Evolutionary conservation across 129 eudicot species (phyloP).

Genomic region (Cynara cardunculus): DNA sequence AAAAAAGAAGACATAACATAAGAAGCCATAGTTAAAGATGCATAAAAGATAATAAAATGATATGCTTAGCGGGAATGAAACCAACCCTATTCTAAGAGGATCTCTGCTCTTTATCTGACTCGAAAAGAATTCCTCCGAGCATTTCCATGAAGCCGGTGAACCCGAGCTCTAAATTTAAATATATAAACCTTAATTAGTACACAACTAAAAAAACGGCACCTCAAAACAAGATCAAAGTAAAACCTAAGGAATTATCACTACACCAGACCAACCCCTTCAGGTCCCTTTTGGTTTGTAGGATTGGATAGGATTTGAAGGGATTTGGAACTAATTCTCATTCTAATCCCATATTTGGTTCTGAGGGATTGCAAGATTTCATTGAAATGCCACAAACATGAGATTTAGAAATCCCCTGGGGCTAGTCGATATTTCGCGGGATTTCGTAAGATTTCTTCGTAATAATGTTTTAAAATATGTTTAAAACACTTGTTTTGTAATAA

Average conservation of each 20-base stretch:
- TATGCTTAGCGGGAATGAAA: not conserved
- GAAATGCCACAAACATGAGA: no score
- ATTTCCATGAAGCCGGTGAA: slow-evolving; percentile 98
- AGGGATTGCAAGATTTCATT: no score
- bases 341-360: no score
- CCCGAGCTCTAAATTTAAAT: slow-evolving; percentile 47
- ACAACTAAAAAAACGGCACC: not conserved
- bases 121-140: slow-evolving; percentile 91
- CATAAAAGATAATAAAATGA: not conserved
- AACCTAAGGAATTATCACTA: not conserved
- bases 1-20: not conserved
- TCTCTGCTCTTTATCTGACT: slow-evolving; percentile 80
- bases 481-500: no score
- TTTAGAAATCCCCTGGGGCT: no score
- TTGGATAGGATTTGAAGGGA: no score
- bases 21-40: not conserved
- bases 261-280: not conserved
- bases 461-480: no score
- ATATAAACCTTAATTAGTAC: slow-evolving; percentile 8
- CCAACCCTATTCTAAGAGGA: slow-evolving; percentile 92
- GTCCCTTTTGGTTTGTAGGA: no score
- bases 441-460: no score
- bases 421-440: no score
- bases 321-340: no score
- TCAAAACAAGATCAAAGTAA: not conserved